Conservation (phyloP, 352 stramenopile genomes). For the Phytopythium vexans region DNA sequence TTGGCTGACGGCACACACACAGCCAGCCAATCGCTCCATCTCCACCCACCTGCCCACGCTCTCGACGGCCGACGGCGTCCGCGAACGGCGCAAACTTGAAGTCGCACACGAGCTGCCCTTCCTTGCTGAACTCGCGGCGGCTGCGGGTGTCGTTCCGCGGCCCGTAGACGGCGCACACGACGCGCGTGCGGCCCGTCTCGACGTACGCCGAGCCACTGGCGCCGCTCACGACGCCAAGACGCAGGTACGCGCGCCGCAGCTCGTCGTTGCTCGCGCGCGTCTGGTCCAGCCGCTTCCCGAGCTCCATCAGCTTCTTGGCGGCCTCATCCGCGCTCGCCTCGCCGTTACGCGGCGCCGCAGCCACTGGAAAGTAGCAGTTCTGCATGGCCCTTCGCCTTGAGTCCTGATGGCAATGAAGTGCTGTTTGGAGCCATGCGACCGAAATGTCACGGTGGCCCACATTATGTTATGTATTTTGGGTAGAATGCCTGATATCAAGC, state of each 20-base stretch:
- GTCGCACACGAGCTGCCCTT: conserved; percentile 85
- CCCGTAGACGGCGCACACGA: conserved; percentile 88
- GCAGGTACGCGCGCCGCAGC: conserved; percentile 85
- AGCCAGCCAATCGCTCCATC: neutral
- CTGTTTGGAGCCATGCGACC: neutral
- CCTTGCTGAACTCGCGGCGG: conserved; percentile 81
- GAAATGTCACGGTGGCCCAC: neutral
- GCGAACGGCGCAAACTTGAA: conserved; percentile 88
- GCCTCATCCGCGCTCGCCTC: conserved; percentile 14
- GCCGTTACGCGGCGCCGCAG: conserved; percentile 12
- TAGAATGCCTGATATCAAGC: too few relatives aligned
- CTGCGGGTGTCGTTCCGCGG: conserved; percentile 73
- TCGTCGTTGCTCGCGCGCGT: conserved; percentile 63
- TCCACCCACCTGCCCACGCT: conserved; percentile 42
- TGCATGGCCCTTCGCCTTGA: conserved; percentile 40
- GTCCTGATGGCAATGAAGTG: too few relatives aligned
- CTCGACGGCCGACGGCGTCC: conserved; percentile 48
- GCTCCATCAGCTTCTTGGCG: conserved; percentile 24
- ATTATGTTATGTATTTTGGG: too few relatives aligned
- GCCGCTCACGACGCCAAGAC: conserved; percentile 73
- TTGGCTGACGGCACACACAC: neutral
- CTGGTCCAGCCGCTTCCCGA: conserved; percentile 28
- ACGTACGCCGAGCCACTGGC: conserved; percentile 88
- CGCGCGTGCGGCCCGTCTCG: conserved; percentile 82
- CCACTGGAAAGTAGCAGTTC: conserved; percentile 81